A percentile compares a stretch with the other conserved stretches of the same genome.
These are phyloP conservation scores for Trametes pubescens DNA, from an alignment of 1,284 basidiomycete species.

Conservation along the genomic window DNA sequence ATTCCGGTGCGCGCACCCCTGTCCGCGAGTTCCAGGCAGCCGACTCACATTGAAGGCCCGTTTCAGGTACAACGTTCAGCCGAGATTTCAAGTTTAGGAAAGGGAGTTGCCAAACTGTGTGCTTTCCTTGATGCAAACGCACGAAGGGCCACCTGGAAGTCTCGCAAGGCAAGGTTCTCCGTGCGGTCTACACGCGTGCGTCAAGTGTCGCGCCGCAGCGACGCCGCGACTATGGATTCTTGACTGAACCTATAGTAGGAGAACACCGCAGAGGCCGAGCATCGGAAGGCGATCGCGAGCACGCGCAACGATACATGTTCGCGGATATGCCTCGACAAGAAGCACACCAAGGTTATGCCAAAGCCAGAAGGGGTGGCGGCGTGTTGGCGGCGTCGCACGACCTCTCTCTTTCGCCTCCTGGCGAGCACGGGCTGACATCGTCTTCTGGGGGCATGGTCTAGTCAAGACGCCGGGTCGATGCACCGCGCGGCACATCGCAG, in stretches of 20 bases:
- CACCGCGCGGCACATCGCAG: background rate
- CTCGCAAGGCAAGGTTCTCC: too few relatives aligned
- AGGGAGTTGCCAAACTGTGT: background rate
- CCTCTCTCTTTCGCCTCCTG: background rate
- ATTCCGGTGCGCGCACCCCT: background rate
- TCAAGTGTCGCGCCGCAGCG: background rate
- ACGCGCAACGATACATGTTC: background rate
- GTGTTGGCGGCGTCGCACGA: background rate
- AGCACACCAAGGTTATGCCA: background rate
- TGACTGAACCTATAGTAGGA: constrained; percentile 1
- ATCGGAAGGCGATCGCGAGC: background rate
- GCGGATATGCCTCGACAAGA: background rate
- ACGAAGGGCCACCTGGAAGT: too few relatives aligned
- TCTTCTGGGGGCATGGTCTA: background rate
- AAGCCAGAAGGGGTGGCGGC: background rate
- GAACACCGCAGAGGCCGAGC: constrained; percentile 1
- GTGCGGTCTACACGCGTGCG: background rate
- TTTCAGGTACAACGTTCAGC: background rate
- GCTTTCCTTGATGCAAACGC: background rate
- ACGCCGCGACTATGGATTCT: background rate
- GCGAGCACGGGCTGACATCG: background rate
- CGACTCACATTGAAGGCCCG: background rate
- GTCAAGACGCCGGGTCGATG: background rate
- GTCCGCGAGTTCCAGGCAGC: background rate
- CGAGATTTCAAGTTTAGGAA: background rate